phyloP scores from a whole-genome alignment of 2,329 filamentous ascomycete species.

The Alternaria brassicicola region DNA sequence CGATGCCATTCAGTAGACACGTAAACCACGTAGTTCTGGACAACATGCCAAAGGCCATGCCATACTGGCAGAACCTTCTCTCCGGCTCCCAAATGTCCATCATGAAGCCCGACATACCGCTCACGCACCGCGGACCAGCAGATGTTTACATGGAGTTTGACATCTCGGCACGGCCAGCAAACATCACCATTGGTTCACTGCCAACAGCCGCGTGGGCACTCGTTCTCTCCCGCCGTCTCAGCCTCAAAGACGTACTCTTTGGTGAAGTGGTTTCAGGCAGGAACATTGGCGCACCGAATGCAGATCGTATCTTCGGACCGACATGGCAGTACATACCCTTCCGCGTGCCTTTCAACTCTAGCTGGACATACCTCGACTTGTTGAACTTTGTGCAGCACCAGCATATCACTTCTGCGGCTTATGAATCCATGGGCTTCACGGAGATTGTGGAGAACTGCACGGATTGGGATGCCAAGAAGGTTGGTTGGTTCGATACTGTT shows the following conservation, averaged over 20 bases:
- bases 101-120: slow-evolving; percentile 42
- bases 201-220: slow-evolving; percentile 72
- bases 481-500: slow-evolving; percentile 47
- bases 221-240: slow-evolving; percentile 62
- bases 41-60: slow-evolving; percentile 56
- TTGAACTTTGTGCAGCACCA: slow-evolving; percentile 47
- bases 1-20: slow-evolving; percentile 56
- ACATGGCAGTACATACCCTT: slow-evolving; percentile 72
- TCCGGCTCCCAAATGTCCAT: slow-evolving; percentile 58
- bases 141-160: slow-evolving; percentile 44
- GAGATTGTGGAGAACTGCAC: slow-evolving; percentile 47
- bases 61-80: slow-evolving; percentile 68
- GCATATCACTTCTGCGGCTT: slow-evolving; percentile 38
- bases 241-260: slow-evolving; percentile 65
- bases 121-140: slow-evolving; percentile 35
- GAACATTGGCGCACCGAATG: slow-evolving; percentile 62
- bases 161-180: slow-evolving; percentile 54
- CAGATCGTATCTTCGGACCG: slow-evolving; percentile 66
- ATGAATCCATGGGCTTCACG: slow-evolving; percentile 47
- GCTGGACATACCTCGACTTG: slow-evolving; percentile 51
- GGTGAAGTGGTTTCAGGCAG: slow-evolving; percentile 70
- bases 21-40: slow-evolving; percentile 50
- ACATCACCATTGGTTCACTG: slow-evolving; percentile 67
- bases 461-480: slow-evolving; percentile 34
- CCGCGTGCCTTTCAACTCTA: slow-evolving; percentile 60